Conservation (phyloP, 371 early-diverging fungal species). For the Paraphysoderma sedebokerense region DNA sequence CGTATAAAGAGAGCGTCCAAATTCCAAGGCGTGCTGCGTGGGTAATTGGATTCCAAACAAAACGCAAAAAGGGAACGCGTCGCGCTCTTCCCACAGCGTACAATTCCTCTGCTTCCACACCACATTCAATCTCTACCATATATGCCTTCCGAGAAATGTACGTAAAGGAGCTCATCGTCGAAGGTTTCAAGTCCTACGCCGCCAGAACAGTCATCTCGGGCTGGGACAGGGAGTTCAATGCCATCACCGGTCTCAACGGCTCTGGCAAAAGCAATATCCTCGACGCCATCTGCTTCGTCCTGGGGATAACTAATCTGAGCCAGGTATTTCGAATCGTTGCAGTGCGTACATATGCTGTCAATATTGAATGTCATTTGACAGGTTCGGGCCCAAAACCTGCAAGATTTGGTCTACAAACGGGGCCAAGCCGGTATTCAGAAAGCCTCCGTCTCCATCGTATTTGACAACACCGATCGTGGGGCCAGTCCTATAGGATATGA, state of each 20-base stretch:
- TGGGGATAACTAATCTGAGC: constrained; percentile 84
- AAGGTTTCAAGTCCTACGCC: constrained; percentile 96
- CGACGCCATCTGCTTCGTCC: constrained; percentile 98
- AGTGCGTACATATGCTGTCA: not conserved
- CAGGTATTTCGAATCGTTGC: constrained; percentile 24
- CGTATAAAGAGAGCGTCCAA: too few relatives aligned
- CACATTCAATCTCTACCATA: not conserved
- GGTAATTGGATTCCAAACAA: too few relatives aligned
- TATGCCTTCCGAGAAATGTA: constrained; percentile 53
- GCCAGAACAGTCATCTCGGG: constrained; percentile 84
- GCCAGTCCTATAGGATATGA: constrained; percentile 86
- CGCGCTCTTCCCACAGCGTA: not conserved
- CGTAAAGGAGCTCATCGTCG: constrained; percentile 88
- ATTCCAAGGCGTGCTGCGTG: too few relatives aligned
- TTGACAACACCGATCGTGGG: constrained; percentile 76
- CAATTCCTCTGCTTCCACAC: not conserved
- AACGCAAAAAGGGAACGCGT: too few relatives aligned
- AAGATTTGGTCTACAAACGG: constrained; percentile 94
- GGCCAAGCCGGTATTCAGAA: constrained; percentile 94
- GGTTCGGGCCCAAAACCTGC: constrained; percentile 85
- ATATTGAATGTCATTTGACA: constrained; percentile 8
- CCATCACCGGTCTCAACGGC: constrained; percentile 99
- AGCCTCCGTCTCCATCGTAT: constrained; percentile 91
- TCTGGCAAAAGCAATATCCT: constrained; percentile 99
- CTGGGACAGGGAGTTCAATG: constrained; percentile 96